These are phyloP conservation scores for Nicotiana tomentosiformis DNA, from an alignment of 257 asterid genomes.

Conservation along the genomic window DNA sequence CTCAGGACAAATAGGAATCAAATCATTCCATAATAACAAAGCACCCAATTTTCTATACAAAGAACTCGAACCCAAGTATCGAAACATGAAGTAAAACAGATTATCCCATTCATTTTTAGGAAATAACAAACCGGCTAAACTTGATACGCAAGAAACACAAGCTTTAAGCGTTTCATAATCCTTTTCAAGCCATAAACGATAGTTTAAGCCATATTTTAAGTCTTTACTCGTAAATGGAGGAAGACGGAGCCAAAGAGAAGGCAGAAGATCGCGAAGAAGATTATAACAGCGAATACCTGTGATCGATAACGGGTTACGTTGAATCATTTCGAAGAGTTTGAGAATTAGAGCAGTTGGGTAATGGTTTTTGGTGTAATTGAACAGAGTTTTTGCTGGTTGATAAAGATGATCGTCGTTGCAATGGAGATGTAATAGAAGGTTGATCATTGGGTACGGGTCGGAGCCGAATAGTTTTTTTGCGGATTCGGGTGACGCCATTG, in stretches of 20 bases:
- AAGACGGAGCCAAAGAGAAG: background rate
- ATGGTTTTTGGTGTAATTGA: background rate
- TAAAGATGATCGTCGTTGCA: background rate
- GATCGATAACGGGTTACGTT: background rate
- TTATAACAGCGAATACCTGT: background rate
- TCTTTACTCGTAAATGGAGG: background rate
- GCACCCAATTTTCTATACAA: background rate
- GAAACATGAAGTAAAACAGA: background rate
- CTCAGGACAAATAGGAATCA: conserved; percentile 5
- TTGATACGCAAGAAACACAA: background rate
- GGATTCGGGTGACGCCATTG: background rate
- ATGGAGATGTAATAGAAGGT: background rate
- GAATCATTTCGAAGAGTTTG: background rate
- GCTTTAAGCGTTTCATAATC: too few relatives aligned
- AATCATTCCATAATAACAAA: background rate
- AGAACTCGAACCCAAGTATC: background rate
- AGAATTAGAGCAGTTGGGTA: background rate
- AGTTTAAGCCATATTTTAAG: background rate
- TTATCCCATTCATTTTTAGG: background rate
- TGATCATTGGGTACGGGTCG: background rate
- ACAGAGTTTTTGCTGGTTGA: background rate
- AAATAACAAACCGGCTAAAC: background rate
- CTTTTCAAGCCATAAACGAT: too few relatives aligned
- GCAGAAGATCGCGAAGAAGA: background rate
- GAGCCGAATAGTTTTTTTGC: background rate